Base-by-base conservation (phyloP, 345 rosid genomes). In the Bretschneidera sinensis region DNA sequence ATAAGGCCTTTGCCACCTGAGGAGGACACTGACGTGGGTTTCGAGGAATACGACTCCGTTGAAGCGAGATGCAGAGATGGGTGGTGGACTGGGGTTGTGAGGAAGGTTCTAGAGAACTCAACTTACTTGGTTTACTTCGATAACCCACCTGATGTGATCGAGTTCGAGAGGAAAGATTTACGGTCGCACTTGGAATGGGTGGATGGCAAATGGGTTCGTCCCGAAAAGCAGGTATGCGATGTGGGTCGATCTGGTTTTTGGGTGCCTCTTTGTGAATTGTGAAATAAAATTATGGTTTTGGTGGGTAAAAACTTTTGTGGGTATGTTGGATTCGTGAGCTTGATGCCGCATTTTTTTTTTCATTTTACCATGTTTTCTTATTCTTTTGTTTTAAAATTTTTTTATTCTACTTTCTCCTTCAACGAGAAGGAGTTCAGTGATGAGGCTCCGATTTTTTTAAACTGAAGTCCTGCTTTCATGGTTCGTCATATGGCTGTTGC, bases 61-160 rank as follows among this genome's bases (percentile, higher is more conserved):
- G 79, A 82, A 50, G 85, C 76, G 0, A 23, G 62, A 53, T 68
- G 67, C 24, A 70, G 51, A 56, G 71, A 74, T 51, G 79, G 84
- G 0, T 85, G 87, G 87, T 78, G 90, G 85, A 74, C 70, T 19
- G 92, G 92, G 47, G 53, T 81, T 23, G 70, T 81, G 19, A 64
- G 76, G 51, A 76, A 80, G 77, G 67, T 72, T 52, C 39, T 72
- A 15, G 77, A 70, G 0, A 24, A 60, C 19, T 76, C 65, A 0
- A 78, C 62, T 18, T 78, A 60, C 24, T 51, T 66, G 66, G 81
- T 82, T 73, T 75, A 59, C 52, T 86, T 80, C 31, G 83, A 80
- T 54, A 71, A 57, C 22, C 85, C 85, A 2, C 81, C 89, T 18
- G 85, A 82, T 52, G 63, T 77, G 31, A 50, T 78, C 33, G 71